Conservation (phyloP, 192 early-diverging fungal species). For the Gryganskiella cystojenkinii region DNA sequence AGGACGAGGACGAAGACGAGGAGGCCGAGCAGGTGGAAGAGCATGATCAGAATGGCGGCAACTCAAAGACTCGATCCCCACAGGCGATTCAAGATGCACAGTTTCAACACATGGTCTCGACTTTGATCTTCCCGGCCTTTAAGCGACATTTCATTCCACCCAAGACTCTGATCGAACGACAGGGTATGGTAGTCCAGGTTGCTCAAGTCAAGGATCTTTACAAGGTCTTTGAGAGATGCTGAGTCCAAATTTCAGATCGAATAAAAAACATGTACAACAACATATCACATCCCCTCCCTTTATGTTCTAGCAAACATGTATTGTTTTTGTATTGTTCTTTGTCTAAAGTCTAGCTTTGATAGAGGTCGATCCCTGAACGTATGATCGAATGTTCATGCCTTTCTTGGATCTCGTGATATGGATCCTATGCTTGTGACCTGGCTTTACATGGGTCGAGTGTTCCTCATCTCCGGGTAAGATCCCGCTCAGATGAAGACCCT, state of each 20-base stretch:
- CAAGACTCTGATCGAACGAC: conserved; percentile 63
- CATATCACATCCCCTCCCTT: too few relatives aligned
- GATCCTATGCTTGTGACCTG: conserved; percentile 30
- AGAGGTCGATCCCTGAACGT: conserved; percentile 26
- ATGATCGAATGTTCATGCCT: conserved; percentile 37
- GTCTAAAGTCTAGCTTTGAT: conserved; percentile 40
- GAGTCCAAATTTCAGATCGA: too few relatives aligned
- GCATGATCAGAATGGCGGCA: background rate
- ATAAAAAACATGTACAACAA: too few relatives aligned
- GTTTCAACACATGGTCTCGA: conserved; percentile 25
- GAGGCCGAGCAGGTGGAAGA: background rate
- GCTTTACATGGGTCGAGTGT: conserved; percentile 36
- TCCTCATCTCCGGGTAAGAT: conserved; percentile 58
- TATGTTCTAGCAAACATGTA: too few relatives aligned
- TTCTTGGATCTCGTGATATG: conserved; percentile 39
- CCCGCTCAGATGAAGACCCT: conserved; percentile 22
- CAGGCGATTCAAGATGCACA: conserved; percentile 21
- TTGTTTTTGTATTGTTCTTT: too few relatives aligned
- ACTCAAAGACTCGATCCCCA: conserved; percentile 22
- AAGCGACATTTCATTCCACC: conserved; percentile 80
- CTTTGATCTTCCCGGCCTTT: conserved; percentile 81
- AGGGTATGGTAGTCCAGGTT: conserved; percentile 75
- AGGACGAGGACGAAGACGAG: conserved; percentile 3
- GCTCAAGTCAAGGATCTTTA: conserved; percentile 91
- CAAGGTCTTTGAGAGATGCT: conserved; percentile 98